Evolutionary conservation across 805 yeast genomes (phyloP), one percentile per base, ranked within the genome.

Genomic region (Wickerhamiella hasegawae): DNA sequence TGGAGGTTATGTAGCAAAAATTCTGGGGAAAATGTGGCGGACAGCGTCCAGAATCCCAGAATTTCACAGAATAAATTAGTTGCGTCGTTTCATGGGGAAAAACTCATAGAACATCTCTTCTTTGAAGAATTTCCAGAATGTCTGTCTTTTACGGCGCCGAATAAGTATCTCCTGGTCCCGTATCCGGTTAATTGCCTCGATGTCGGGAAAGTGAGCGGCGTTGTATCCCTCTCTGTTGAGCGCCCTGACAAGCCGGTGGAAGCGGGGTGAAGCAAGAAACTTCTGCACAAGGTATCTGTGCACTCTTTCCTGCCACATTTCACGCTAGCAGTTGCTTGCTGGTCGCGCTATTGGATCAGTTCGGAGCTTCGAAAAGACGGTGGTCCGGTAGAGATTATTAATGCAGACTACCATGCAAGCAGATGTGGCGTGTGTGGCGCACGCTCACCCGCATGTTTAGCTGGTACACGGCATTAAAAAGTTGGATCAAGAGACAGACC

Each of bases 221-320:
- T 32, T 34, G 31, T 37, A 41, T 6, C 41, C 44, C 18, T 41
- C 42, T 18, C 52, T 47, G 22, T 48, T 47, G 6, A 46, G 33
- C 20, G 37, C 27, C 23, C 45, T 41, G 33, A 46, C 52, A 15
- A 46, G 23, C 16, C 48, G 42, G 33, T 48, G 52, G 40, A 48
- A 48, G 14, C 36, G 28, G 11, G 49, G 51, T 11, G 49, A 46
- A n/a, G 43, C 39, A 2, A 48, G 39, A 17, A 48, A 42, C 33
- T 36, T 27, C 12, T 33, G 30, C 16, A 48, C 52, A 2, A 48
- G 42, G 24, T 40, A 47, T 19, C 37, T 40, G 34, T 47, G 52
- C 4, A 44, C 40, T 9, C 39, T 31, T 17, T 40, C 37, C 15
- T 43, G 41, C 50, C 50, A 47, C 36, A 39, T 39, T n/a, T n/a